phyloP scores from a whole-genome alignment of 75 land plant species.

The Larix kaempferi region DNA sequence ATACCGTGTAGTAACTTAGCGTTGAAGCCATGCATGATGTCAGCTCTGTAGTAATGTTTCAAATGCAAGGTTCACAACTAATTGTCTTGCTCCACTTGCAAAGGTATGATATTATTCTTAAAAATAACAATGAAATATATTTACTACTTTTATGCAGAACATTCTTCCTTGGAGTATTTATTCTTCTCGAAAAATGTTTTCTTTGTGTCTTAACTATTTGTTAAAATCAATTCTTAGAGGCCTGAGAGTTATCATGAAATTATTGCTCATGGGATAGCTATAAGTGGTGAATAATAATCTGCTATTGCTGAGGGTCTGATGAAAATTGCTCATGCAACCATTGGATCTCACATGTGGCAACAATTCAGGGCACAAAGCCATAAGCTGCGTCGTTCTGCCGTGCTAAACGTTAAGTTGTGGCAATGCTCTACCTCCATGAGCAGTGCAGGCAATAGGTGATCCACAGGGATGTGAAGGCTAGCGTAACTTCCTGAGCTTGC shows the following conservation, averaged over 20 bases:
- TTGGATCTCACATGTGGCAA: too few species aligned
- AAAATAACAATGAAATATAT: neutral
- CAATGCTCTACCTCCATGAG: too few species aligned
- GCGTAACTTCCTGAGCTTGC: too few species aligned
- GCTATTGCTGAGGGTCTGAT: slow-evolving; percentile 51
- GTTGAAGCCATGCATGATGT: too few species aligned
- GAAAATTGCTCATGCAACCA: slow-evolving; percentile 47
- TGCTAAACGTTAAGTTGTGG: too few species aligned
- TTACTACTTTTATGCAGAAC: neutral
- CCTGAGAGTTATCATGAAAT: neutral
- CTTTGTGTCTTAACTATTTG: neutral
- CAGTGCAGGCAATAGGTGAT: too few species aligned
- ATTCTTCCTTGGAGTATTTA: neutral
- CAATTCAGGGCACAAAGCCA: too few species aligned
- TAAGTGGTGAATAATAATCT: slow-evolving; percentile 42
- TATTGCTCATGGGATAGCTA: neutral
- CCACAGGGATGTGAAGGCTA: too few species aligned
- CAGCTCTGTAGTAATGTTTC: too few species aligned
- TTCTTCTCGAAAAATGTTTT: neutral
- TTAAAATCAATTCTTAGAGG: neutral
- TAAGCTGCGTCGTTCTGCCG: too few species aligned
- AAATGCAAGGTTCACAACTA: slow-evolving; percentile 98
- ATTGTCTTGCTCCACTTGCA: slow-evolving; percentile 98
- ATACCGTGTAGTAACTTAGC: too few species aligned
- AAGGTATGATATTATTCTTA: slow-evolving; percentile 44